Conservation (phyloP, 495 filamentous ascomycete species). For the Chaetomium tenue region DNA sequence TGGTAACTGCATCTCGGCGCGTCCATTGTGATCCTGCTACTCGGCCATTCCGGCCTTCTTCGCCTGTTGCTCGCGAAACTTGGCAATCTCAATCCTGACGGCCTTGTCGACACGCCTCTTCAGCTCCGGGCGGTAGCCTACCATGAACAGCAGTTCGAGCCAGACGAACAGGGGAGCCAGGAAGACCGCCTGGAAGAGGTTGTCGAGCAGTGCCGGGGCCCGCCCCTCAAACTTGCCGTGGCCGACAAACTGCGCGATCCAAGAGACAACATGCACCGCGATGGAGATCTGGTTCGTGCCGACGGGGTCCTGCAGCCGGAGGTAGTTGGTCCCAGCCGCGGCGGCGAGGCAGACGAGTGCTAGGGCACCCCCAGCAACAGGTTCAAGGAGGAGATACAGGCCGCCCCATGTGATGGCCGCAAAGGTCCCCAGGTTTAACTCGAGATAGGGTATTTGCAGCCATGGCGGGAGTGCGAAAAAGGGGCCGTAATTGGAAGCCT, state of each 20-base stretch:
- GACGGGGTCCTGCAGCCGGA: conserved; percentile 62
- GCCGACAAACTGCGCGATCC: conserved; percentile 87
- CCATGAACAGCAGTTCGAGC: conserved; percentile 88
- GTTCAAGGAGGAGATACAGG: conserved; percentile 90
- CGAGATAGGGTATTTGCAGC: conserved; percentile 71
- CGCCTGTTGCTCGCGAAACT: conserved; percentile 49
- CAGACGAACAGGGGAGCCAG: conserved; percentile 98
- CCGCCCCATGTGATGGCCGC: conserved; percentile 65
- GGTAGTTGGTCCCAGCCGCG: conserved; percentile 71
- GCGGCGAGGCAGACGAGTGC: conserved; percentile 69
- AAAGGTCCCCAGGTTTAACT: conserved; percentile 77
- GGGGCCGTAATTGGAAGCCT: conserved; percentile 75
- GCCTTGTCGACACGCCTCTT: conserved; percentile 73
- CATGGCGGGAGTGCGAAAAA: conserved; percentile 68
- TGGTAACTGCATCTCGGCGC: not conserved
- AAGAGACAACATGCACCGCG: conserved; percentile 66
- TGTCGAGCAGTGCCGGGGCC: conserved; percentile 86
- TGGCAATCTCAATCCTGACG: conserved; percentile 66
- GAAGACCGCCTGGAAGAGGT: conserved; percentile 83
- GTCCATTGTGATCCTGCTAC: not conserved
- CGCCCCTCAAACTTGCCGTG: conserved; percentile 87
- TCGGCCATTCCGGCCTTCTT: conserved; percentile 21
- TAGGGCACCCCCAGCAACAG: conserved; percentile 76
- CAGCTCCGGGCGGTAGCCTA: conserved; percentile 87
- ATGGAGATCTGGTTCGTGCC: conserved; percentile 69